A percentile compares a stretch with the other conserved stretches of the same genome.
Evolutionary conservation across 257 asterid genomes (phyloP).

Genomic region (Solanum ossicruentum): DNA sequence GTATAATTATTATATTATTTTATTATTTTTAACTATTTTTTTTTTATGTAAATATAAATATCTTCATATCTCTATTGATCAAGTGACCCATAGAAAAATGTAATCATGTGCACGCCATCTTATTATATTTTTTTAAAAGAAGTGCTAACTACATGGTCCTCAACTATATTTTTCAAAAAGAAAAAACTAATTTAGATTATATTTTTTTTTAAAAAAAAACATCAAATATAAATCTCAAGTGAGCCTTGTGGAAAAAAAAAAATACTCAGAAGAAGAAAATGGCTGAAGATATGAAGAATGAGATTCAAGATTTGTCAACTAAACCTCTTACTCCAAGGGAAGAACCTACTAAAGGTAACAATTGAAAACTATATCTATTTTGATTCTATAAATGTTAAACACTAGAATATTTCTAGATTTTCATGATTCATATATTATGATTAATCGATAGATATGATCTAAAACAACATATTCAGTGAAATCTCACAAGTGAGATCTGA

Average conservation of each 20-base stretch:
- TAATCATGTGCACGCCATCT: not conserved
- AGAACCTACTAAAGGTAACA: not conserved
- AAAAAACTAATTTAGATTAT: not conserved
- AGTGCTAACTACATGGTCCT: not conserved
- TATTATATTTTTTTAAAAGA: not conserved
- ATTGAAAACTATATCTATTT: not conserved
- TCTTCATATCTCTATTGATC: not conserved
- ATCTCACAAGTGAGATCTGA: too few relatives aligned
- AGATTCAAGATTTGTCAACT: not conserved
- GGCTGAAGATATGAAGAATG: not conserved
- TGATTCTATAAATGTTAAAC: not conserved
- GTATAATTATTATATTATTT: too few relatives aligned
- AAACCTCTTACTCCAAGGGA: not conserved
- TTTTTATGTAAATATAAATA: too few relatives aligned
- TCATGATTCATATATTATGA: not conserved
- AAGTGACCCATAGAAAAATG: not conserved
- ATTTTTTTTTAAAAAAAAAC: not conserved
- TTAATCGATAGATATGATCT: rapidly evolving
- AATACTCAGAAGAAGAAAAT: not conserved
- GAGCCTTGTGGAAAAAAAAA: not conserved
- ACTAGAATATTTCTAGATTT: not conserved
- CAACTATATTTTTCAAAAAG: not conserved
- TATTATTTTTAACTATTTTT: too few relatives aligned
- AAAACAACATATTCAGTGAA: too few relatives aligned
- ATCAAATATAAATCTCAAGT: not conserved